Base-by-base conservation (phyloP, 2,329 filamentous ascomycete genomes). In the Whalleya microplaca region DNA sequence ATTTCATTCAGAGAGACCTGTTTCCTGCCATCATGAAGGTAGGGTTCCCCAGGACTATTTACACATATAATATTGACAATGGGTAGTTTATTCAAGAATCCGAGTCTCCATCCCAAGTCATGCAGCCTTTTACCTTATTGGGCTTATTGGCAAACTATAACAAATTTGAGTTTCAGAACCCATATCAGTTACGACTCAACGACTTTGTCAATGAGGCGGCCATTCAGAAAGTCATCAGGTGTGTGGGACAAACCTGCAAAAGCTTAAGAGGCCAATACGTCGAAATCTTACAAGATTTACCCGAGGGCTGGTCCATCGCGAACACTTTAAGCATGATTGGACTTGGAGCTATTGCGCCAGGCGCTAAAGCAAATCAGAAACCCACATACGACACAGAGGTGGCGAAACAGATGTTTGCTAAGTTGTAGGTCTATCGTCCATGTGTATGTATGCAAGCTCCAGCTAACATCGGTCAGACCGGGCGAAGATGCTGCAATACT, bases 91-190 rank as follows among this genome's bases (percentile, higher is more conserved):
- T 96, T 57, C 89, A 95, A 77, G 91, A 96, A 64, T 84, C 87
- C 44, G 87, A 92, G 58, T 81, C 82, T 21, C 79, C 84, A 32
- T 76, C 80, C 18, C 80, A 82, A 67, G 85, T 84, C 55, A 83
- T 91, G 43, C 84, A 90, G 56, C 89, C 94, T 0, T 92, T 97
- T 64, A 85, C 89, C 14, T 83, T 98, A 9, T 81, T 97, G 19
- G 94, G 94, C 12, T 81, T 98, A 3, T 79, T 99, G 51, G 90
- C 91, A 63, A 99, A 98, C 76, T 98, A 98, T 82, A 98, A 99
- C 82, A 99, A 98, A 73, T 99, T 99, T 69, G 95, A 99, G 74
- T 94, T 96, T 55, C 93, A 96, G 71, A 99, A 99, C 66, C 94
- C 94, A 0, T 99, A 99, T 68, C 89, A 95, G 67, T 79, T 96